Conservation (phyloP, 495 filamentous ascomycete genomes). For the Trichodelitschia bisporula region DNA sequence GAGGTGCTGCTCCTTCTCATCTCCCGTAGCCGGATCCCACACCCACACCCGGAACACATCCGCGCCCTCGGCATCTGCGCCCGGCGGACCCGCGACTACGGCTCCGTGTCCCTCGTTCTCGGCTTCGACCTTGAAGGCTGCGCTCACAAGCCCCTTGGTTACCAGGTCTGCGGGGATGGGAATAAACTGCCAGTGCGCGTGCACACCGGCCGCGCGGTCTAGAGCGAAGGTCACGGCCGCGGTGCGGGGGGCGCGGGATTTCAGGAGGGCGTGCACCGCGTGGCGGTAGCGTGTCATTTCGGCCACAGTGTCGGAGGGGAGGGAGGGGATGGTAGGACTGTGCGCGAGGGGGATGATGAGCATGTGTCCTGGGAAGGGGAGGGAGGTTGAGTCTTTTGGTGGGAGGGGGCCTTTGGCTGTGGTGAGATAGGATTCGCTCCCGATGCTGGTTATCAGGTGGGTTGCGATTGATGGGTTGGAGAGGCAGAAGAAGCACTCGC, state of each 20-base stretch:
- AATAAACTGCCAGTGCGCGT: slow-evolving; percentile 86
- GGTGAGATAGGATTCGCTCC: slow-evolving; percentile 61
- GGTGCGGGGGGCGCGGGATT: too few species aligned
- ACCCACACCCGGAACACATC: slow-evolving; percentile 79
- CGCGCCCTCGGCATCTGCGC: slow-evolving; percentile 20
- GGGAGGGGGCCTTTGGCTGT: slow-evolving; percentile 79
- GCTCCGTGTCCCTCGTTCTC: slow-evolving; percentile 36
- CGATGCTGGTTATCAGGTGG: slow-evolving; percentile 76
- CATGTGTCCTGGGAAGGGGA: slow-evolving; percentile 64
- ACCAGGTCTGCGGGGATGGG: slow-evolving; percentile 45
- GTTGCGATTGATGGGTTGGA: slow-evolving; percentile 57
- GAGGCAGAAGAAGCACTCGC: slow-evolving; percentile 84
- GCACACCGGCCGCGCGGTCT: slow-evolving; percentile 48
- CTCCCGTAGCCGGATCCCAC: slow-evolving; percentile 24
- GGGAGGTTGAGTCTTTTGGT: slow-evolving; percentile 29
- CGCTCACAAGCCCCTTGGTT: slow-evolving; percentile 43
- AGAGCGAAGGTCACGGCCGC: slow-evolving; percentile 86
- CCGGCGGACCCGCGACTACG: not conserved
- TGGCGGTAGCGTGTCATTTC: too few species aligned
- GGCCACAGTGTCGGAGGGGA: too few species aligned
- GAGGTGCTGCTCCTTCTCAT: slow-evolving; percentile 20
- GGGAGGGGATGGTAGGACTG: slow-evolving; percentile 34
- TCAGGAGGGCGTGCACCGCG: too few species aligned
- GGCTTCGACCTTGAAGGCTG: slow-evolving; percentile 62
- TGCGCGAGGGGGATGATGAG: slow-evolving; percentile 79